These are phyloP conservation scores for Eucalyptus erythrocorys DNA, from an alignment of 345 rosid species.

Conservation along the genomic window DNA sequence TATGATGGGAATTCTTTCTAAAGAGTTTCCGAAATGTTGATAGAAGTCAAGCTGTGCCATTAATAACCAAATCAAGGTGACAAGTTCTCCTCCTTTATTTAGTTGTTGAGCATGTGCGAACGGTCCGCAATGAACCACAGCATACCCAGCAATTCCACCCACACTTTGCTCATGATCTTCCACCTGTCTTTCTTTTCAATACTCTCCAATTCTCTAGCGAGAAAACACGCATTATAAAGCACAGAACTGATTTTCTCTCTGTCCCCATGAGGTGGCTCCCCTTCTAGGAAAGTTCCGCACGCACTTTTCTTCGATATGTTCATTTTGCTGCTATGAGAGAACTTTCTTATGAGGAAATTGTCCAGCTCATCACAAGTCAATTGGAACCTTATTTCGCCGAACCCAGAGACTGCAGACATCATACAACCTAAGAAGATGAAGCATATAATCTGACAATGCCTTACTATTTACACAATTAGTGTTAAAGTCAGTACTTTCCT, in stretches of 20 bases:
- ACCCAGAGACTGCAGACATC: background rate
- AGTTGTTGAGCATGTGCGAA: rapidly evolving
- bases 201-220: background rate
- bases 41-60: background rate
- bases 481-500: too few relatives aligned
- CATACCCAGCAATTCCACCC: background rate
- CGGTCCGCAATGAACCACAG: background rate
- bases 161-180: background rate
- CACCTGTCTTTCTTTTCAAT: background rate
- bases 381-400: background rate
- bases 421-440: background rate
- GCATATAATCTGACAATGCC: background rate
- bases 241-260: background rate
- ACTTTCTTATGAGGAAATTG: rapidly evolving
- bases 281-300: rapidly evolving
- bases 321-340: rapidly evolving
- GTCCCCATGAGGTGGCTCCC: rapidly evolving
- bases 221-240: rapidly evolving
- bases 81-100: background rate
- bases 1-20: too few relatives aligned
- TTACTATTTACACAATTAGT: background rate
- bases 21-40: rapidly evolving
- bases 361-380: background rate
- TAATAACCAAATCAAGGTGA: background rate
- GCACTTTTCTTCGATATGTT: rapidly evolving